Conservation (phyloP, 345 rosid species). For the Populus deltoides region DNA sequence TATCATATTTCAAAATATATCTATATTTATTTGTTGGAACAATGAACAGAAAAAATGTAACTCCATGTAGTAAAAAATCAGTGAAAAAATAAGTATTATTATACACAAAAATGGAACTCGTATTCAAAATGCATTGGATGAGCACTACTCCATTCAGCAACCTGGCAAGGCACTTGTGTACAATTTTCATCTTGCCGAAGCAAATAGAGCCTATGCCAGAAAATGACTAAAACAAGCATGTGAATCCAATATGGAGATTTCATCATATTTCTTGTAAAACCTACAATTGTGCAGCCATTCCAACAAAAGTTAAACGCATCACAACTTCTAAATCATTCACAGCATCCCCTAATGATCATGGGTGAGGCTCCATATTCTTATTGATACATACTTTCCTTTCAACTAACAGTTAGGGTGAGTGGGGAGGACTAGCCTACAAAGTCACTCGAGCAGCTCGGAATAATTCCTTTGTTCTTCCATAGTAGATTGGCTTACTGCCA, state of each 20-base stretch:
- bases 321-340: neutral
- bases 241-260: neutral
- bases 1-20: no score
- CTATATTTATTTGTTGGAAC: no score
- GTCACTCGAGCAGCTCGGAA: slow-evolving; percentile 51
- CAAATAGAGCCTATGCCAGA: neutral
- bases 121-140: neutral
- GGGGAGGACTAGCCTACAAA: neutral
- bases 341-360: neutral
- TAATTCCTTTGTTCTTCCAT: slow-evolving; percentile 66
- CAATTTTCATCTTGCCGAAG: neutral
- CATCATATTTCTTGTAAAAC: neutral
- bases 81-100: no score
- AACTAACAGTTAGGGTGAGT: neutral
- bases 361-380: neutral
- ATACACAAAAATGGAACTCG: no score
- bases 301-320: neutral
- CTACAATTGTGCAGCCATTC: neutral
- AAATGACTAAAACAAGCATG: neutral
- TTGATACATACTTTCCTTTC: neutral
- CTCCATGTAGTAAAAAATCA: no score
- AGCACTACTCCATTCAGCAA: neutral
- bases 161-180: neutral
- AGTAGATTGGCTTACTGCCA: slow-evolving; percentile 47
- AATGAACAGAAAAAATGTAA: no score